Conservation (phyloP, 345 rosid genomes). For the Linum usitatissimum region DNA sequence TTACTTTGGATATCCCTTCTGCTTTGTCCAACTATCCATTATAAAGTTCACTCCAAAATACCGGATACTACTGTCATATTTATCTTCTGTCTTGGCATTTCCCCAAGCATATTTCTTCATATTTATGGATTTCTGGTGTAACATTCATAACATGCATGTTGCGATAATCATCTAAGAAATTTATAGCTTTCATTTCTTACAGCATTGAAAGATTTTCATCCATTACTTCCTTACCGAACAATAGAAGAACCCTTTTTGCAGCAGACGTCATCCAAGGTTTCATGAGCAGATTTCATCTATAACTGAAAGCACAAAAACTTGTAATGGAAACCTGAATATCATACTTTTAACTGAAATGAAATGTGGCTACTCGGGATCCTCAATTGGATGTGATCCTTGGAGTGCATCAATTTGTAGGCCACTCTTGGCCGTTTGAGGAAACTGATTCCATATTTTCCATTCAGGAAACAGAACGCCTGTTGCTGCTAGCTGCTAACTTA, state of each 20-base stretch:
- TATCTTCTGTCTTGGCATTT: conserved; percentile 31
- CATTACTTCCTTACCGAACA: conserved; percentile 3
- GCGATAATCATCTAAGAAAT: no score
- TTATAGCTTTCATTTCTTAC: no score
- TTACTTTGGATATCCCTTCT: conserved; percentile 30
- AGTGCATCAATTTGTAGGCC: conserved; percentile 26
- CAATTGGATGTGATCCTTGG: conserved; percentile 32
- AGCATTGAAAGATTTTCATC: no score
- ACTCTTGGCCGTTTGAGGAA: neutral
- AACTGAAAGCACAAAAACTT: conserved; percentile 15
- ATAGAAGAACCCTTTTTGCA: conserved; percentile 36
- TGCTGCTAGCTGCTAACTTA: conserved; percentile 3
- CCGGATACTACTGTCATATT: conserved; percentile 25
- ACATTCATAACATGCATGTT: neutral
- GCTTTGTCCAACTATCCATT: conserved; percentile 39
- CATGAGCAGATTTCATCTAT: conserved; percentile 20
- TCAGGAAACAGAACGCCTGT: neutral
- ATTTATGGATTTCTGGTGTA: conserved; percentile 22
- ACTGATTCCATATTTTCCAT: conserved; percentile 1
- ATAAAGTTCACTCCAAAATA: conserved; percentile 15
- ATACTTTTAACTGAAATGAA: neutral
- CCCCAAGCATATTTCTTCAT: conserved; percentile 30
- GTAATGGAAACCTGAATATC: neutral
- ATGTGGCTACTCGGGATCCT: conserved; percentile 1
- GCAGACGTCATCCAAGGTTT: conserved; percentile 28